These are phyloP conservation scores for Pythium phragmiticola DNA, from an alignment of 352 stramenopile species.

Conservation along the genomic window DNA sequence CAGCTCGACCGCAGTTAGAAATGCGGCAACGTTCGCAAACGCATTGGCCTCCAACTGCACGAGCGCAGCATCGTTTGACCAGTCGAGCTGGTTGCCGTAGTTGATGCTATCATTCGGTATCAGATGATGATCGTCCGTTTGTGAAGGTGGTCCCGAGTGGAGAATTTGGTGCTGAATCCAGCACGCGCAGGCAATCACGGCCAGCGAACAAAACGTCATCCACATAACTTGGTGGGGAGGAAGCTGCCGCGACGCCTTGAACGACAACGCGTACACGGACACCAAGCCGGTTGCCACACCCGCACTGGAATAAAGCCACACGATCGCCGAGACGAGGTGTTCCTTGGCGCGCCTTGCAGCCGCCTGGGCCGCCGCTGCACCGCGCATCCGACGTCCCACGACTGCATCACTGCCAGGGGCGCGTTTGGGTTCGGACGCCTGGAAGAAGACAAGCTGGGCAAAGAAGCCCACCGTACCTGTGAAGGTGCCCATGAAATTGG, in stretches of 20 bases:
- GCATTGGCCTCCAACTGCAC: conserved; percentile 31
- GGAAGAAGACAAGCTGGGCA: conserved; percentile 46
- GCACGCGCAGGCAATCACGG: conserved; percentile 38
- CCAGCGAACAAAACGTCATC: conserved; percentile 34
- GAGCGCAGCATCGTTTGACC: conserved; percentile 4
- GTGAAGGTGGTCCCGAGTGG: conserved; percentile 1
- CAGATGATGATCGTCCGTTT: background rate
- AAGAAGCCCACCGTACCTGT: conserved; percentile 48
- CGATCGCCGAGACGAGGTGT: conserved; percentile 19
- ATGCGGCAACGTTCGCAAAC: conserved; percentile 36
- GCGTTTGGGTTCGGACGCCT: conserved; percentile 28
- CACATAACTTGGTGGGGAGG: conserved; percentile 31
- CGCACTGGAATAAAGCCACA: conserved; percentile 25
- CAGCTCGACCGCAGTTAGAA: conserved; percentile 37
- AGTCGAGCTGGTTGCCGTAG: background rate
- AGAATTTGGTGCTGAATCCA: conserved; percentile 55
- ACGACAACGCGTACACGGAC: conserved; percentile 32
- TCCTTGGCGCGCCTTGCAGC: conserved; percentile 20
- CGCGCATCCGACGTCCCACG: background rate
- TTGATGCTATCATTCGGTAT: background rate
- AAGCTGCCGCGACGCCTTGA: conserved; percentile 31
- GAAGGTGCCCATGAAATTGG: conserved; percentile 47
- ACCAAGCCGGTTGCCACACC: conserved; percentile 16
- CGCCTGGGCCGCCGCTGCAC: conserved; percentile 7
- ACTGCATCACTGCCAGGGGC: background rate